Evolutionary conservation across 139 green algal species (phyloP).

Genomic region (Coccomyxa sp.): DNA sequence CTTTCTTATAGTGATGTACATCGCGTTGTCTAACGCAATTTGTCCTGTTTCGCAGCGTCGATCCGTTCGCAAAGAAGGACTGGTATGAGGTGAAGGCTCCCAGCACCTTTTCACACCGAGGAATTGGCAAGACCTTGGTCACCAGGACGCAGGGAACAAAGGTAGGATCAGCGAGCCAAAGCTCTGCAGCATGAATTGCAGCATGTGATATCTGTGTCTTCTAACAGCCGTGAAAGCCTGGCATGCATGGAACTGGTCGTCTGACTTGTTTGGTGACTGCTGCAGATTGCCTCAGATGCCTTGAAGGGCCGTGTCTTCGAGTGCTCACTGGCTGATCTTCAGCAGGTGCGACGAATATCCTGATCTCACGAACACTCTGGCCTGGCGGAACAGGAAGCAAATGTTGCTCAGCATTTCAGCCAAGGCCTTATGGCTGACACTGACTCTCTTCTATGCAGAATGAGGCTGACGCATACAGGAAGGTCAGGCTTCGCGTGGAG

Average conservation of each 20-base stretch:
- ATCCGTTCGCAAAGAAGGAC: constrained; percentile 99
- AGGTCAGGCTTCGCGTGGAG: constrained; percentile 94
- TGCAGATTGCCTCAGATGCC: constrained; percentile 95
- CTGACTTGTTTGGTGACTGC: not conserved
- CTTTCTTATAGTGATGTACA: not conserved
- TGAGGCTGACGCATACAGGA: constrained; percentile 96
- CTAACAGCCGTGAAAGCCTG: too few species aligned
- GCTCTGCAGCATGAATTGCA: not conserved
- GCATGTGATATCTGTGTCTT: not conserved
- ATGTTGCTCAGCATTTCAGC: too few species aligned
- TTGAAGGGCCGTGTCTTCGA: constrained; percentile 98
- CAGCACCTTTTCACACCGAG: constrained; percentile 85
- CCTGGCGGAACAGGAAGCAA: too few species aligned
- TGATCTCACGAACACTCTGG: not conserved
- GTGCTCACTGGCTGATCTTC: constrained; percentile 93
- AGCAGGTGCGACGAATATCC: constrained; percentile 65
- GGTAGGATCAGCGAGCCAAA: constrained; percentile 41
- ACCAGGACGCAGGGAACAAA: constrained; percentile 97
- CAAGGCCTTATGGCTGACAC: too few species aligned
- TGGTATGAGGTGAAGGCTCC: constrained; percentile 99
- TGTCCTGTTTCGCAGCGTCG: constrained; percentile 60
- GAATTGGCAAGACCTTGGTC: constrained; percentile 97
- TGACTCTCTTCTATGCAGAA: too few species aligned
- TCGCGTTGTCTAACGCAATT: too few species aligned
- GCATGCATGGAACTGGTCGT: too few species aligned